Conservation (phyloP, 768 basidiomycete genomes). For the Lenzites betulinus region DNA sequence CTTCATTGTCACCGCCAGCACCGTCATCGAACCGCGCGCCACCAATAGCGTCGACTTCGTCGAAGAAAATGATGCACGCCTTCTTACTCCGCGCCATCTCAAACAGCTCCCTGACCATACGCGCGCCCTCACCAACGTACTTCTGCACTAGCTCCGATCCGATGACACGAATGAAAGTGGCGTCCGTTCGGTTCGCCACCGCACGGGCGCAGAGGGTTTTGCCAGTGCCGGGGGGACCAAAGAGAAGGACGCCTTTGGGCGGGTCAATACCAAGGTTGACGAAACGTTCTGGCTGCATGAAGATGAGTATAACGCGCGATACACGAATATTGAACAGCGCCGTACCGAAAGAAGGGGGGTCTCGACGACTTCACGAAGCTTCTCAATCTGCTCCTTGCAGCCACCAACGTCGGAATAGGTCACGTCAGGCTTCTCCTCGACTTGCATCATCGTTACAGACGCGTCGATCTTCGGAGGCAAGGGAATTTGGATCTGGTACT, state of each 20-base stretch:
- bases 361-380: constrained; percentile 97
- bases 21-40: constrained; percentile 98
- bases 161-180: constrained; percentile 98
- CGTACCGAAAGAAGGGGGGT: constrained; percentile 90
- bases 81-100: constrained; percentile 99
- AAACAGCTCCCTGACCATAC: constrained; percentile 98
- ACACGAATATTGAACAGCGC: not conserved
- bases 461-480: constrained; percentile 98
- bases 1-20: constrained; percentile 98
- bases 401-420: constrained; percentile 98
- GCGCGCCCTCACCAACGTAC: constrained; percentile 97
- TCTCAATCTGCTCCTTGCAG: constrained; percentile 99
- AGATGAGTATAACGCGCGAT: not conserved
- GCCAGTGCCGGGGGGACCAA: constrained; percentile 96
- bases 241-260: constrained; percentile 95
- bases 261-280: constrained; percentile 98
- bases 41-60: constrained; percentile 98
- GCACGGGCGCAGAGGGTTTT: constrained; percentile 98
- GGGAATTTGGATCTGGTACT: constrained; percentile 99
- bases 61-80: constrained; percentile 99
- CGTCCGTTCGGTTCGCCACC: constrained; percentile 97
- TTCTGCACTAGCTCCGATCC: constrained; percentile 99
- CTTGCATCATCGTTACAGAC: constrained; percentile 99
- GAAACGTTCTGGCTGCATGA: constrained; percentile 92
- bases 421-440: constrained; percentile 97